Evolutionary conservation across 108 stramenopile genomes (phyloP).

Genomic region (Pseudonitzschia multiseries): DNA sequence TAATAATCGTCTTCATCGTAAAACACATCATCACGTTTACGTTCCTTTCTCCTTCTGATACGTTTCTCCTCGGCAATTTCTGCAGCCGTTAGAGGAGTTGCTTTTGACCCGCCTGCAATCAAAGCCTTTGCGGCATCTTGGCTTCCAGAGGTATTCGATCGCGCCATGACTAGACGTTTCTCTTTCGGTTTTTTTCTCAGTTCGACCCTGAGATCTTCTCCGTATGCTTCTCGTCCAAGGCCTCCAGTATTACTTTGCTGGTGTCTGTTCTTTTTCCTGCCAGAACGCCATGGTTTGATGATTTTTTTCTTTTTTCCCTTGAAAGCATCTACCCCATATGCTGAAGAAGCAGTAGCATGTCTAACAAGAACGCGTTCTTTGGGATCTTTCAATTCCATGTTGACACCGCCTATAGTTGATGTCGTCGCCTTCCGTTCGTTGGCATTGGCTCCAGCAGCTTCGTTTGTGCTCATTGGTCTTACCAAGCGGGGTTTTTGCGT

Average conservation of each 20-base stretch:
- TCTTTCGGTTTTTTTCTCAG: slow-evolving; percentile 6
- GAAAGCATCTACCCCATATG: slow-evolving; percentile 15
- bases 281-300: slow-evolving; percentile 14
- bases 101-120: slow-evolving; percentile 14
- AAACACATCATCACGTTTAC: background rate
- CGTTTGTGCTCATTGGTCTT: background rate
- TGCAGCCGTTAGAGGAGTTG: background rate
- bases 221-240: slow-evolving; percentile 8
- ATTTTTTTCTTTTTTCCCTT: slow-evolving; percentile 17
- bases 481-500: slow-evolving; percentile 7
- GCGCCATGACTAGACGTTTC: slow-evolving; percentile 12
- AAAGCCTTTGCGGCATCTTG: slow-evolving; percentile 14
- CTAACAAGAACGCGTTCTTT: slow-evolving; percentile 9
- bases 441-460: background rate
- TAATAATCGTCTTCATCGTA: background rate
- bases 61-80: slow-evolving; percentile 1
- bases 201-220: slow-evolving; percentile 9
- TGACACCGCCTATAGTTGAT: slow-evolving; percentile 3
- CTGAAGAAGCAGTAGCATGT: slow-evolving; percentile 10
- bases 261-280: slow-evolving; percentile 5
- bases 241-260: slow-evolving; percentile 5
- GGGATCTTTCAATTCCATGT: slow-evolving; percentile 12
- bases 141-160: slow-evolving; percentile 1
- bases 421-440: slow-evolving; percentile 14
- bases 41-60: background rate